Evolutionary conservation across 768 basidiomycete genomes (phyloP), one percentile per base, ranked within the genome.

Genomic region (Pleurotus salmoneostramineus): DNA sequence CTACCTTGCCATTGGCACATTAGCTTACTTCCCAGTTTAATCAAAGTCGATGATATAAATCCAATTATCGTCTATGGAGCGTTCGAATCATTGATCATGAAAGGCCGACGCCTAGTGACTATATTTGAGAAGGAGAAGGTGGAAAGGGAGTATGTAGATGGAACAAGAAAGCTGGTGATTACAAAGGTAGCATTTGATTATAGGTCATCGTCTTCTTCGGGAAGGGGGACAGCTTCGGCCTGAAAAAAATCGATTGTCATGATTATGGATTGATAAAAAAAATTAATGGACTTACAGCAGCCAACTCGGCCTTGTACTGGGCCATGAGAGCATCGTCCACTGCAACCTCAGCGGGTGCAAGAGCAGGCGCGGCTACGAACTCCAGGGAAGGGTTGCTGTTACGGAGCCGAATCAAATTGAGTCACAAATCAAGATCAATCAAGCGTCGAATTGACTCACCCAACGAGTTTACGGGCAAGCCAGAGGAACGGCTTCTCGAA

Each of bases 401-500:
- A 56, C 12, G 31, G 50, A 21, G 2, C 32, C 33, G 50, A 58
- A 59, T 7, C 58, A 55, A 31, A 48, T 7, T n/a, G 8, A 61
- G 42, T 17, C 10, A 35, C 15, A 8, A 3, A 17, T 27, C 21
- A 27, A 34, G 15, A 27, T 34, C 1, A 27, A 7, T 4, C 4
- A 15, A 33, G 43, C 44, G 44, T 58, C 5, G 57, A 4, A 17
- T n/a, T 10, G 37, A 80, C 91, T 61, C 66, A 94, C 93, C 95
- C 96, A 63, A 96, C 95, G 62, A 99, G 83, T 79, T 98, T 99
- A 79, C 94, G 86, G 59, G 93, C 95, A 71, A 98, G 83, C 97
- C 97, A 98, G 62, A 99, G 83, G 93, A 99, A 98, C 50, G 97
- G 97, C 74, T 98, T 98, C 77, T 99, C 97, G 70, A 98, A 98